phyloP scores from a whole-genome alignment of 495 filamentous ascomycete species.

The Penicillium salamii region DNA sequence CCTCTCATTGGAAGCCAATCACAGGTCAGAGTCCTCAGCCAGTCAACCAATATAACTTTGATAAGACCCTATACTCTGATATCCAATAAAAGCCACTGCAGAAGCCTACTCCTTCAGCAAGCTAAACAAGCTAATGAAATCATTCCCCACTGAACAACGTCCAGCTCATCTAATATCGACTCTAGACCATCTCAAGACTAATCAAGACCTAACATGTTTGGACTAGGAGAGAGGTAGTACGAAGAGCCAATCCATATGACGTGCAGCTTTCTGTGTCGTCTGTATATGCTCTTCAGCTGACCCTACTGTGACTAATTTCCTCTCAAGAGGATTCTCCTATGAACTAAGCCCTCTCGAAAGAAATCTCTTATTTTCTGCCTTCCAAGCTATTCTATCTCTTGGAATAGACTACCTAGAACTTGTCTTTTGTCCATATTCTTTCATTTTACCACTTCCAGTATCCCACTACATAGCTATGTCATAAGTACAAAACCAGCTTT shows the following conservation, averaged over 20 bases:
- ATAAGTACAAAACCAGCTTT: background rate
- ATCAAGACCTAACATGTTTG: slow-evolving; percentile 4
- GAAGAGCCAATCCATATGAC: slow-evolving; percentile 2
- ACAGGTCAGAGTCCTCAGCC: too few species aligned
- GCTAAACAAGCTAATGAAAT: background rate
- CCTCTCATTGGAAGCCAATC: too few species aligned
- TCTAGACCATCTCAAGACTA: slow-evolving; percentile 4
- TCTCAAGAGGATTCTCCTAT: background rate
- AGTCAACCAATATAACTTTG: too few species aligned
- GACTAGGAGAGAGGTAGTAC: slow-evolving; percentile 4
- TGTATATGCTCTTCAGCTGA: background rate
- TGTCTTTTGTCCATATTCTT: background rate
- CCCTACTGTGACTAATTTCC: background rate
- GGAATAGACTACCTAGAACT: background rate
- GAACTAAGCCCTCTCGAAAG: background rate
- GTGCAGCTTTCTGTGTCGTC: background rate
- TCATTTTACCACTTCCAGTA: background rate
- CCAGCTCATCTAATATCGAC: background rate
- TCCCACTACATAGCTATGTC: slow-evolving; percentile 1
- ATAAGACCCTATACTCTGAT: too few species aligned
- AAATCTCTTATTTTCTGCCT: background rate
- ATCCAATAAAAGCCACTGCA: slow-evolving; percentile 6
- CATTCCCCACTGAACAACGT: too few species aligned
- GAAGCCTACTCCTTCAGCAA: slow-evolving; percentile 4
- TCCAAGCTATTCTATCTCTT: background rate